phyloP scores from a whole-genome alignment of 2,329 filamentous ascomycete genomes.

The Fusarium goolgardi region DNA sequence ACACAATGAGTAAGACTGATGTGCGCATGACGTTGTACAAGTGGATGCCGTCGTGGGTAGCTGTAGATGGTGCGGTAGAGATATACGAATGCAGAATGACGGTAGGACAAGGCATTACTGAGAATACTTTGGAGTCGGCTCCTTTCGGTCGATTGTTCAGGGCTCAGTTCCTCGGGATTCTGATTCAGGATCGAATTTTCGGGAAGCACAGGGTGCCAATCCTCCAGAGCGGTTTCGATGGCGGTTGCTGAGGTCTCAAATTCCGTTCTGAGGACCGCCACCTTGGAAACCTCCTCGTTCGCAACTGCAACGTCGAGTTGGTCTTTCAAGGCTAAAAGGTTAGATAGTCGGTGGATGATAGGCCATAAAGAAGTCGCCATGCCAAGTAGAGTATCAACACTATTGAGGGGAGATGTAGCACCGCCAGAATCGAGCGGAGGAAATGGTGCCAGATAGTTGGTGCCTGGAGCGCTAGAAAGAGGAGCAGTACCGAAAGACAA shows the following conservation, averaged over 20 bases:
- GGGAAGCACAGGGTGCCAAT: conserved; percentile 66
- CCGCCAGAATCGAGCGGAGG: conserved; percentile 59
- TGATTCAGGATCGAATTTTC: conserved; percentile 48
- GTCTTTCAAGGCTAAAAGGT: conserved; percentile 63
- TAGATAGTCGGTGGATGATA: conserved; percentile 70
- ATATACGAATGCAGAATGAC: conserved; percentile 68
- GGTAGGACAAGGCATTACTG: conserved; percentile 70
- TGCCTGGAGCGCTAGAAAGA: conserved; percentile 62
- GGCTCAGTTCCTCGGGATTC: conserved; percentile 41
- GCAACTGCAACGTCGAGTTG: conserved; percentile 61
- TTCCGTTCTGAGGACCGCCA: conserved; percentile 61
- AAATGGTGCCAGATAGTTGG: conserved; percentile 60
- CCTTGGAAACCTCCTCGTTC: conserved; percentile 57
- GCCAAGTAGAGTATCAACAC: conserved; percentile 69
- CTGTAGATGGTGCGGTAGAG: conserved; percentile 66
- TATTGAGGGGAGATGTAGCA: conserved; percentile 60
- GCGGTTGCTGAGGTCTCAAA: conserved; percentile 64
- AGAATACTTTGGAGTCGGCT: conserved; percentile 64
- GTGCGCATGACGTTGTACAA: conserved; percentile 66
- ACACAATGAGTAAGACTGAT: conserved; percentile 65
- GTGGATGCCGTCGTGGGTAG: conserved; percentile 58
- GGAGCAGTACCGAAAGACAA: conserved; percentile 70
- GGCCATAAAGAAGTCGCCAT: conserved; percentile 73
- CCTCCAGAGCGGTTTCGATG: conserved; percentile 65
- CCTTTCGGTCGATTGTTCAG: conserved; percentile 50